phyloP scores from a whole-genome alignment of 768 basidiomycete genomes.

The Hygrocybe punicea region DNA sequence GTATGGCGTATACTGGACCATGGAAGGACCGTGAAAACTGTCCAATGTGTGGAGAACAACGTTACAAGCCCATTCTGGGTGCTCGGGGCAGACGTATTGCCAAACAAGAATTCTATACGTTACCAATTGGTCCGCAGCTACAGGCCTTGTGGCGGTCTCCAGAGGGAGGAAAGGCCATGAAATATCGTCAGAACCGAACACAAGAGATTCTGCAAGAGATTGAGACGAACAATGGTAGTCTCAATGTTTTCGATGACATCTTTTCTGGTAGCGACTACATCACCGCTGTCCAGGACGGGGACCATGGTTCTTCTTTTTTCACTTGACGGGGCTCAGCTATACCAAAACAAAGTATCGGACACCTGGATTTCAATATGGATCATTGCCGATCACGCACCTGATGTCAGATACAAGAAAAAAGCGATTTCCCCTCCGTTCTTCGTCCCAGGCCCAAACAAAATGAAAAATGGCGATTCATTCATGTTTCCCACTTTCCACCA shows the following conservation, averaged over 20 bases:
- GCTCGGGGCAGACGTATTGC: constrained; percentile 15
- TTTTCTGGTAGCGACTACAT: constrained; percentile 31
- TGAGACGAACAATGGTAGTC: not conserved
- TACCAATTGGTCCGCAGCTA: constrained; percentile 40
- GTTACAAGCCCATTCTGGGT: constrained; percentile 18
- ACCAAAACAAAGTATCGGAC: constrained; percentile 33
- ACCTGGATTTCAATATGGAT: constrained; percentile 39
- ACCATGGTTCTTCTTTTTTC: constrained; percentile 37
- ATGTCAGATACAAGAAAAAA: constrained; percentile 31
- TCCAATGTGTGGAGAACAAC: constrained; percentile 21
- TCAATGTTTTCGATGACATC: constrained; percentile 27
- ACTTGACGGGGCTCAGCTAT: constrained; percentile 42
- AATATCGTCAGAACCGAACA: constrained; percentile 24
- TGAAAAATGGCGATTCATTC: constrained; percentile 34
- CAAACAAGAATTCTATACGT: constrained; percentile 32
- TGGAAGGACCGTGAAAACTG: constrained; percentile 14
- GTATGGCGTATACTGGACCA: constrained; percentile 25
- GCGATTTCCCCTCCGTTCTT: constrained; percentile 30
- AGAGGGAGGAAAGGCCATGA: constrained; percentile 26
- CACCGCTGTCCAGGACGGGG: constrained; percentile 11
- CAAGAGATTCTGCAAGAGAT: constrained; percentile 20
- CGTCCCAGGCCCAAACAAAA: constrained; percentile 38
- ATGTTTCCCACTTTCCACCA: constrained; percentile 34
- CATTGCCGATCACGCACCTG: constrained; percentile 30
- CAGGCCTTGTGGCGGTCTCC: constrained; percentile 32